A percentile compares a stretch with the other conserved stretches of the same genome.
Conservation (phyloP, 192 early-diverging fungal genomes). For the Gryganskiella cystojenkinii region DNA sequence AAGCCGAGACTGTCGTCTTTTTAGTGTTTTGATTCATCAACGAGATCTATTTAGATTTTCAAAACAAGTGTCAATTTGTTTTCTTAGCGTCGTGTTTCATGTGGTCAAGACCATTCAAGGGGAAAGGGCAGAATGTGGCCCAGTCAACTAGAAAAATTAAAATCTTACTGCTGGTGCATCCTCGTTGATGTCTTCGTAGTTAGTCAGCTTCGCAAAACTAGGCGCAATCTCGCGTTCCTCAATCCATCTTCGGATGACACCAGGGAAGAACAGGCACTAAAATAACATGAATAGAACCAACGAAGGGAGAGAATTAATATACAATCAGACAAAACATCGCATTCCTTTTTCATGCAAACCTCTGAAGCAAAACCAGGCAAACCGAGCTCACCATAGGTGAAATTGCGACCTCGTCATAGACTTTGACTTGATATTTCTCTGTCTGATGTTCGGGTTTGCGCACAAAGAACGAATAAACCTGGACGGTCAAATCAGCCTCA, state of each 20-base stretch:
- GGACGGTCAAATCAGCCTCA: slow-evolving; percentile 84
- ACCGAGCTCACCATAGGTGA: slow-evolving; percentile 74
- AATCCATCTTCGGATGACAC: slow-evolving; percentile 53
- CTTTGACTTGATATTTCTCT: slow-evolving; percentile 81
- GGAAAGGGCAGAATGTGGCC: slow-evolving; percentile 3
- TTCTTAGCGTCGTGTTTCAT: background rate
- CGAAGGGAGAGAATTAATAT: background rate
- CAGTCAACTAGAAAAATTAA: background rate
- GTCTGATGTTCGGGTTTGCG: slow-evolving; percentile 78
- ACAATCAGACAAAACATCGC: background rate
- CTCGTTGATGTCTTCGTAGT: slow-evolving; percentile 51
- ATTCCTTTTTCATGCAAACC: background rate
- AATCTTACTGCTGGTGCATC: slow-evolving; percentile 46
- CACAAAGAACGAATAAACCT: slow-evolving; percentile 85
- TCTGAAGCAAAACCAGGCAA: background rate
- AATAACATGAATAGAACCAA: slow-evolving; percentile 1
- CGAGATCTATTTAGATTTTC: slow-evolving; percentile 8
- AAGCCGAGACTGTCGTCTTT: slow-evolving; percentile 19
- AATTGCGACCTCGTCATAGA: slow-evolving; percentile 86
- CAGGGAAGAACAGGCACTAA: slow-evolving; percentile 60
- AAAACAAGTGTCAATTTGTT: background rate
- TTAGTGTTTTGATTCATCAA: slow-evolving; percentile 26
- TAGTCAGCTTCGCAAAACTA: slow-evolving; percentile 30
- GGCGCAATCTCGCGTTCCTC: slow-evolving; percentile 35
- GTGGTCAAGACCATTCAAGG: background rate